A percentile compares a stretch with the other conserved stretches of the same genome.
Evolutionary conservation across 2,329 filamentous ascomycete genomes (phyloP).

Genomic region (Colletotrichum musicola): DNA sequence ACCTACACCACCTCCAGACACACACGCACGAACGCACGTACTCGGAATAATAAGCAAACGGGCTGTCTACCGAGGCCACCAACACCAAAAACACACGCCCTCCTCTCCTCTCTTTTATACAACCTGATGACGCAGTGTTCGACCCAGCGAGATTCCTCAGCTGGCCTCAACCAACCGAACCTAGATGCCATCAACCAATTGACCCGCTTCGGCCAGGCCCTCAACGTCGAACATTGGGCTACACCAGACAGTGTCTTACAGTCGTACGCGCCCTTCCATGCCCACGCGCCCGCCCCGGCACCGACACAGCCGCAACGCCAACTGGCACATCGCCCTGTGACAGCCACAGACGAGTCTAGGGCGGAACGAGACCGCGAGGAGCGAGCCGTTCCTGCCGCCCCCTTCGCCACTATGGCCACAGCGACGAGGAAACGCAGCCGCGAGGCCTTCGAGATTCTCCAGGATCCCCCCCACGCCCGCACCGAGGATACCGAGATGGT

Average conservation of each 20-base stretch:
- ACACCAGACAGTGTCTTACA: conserved; percentile 33
- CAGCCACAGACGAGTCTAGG: conserved; percentile 19
- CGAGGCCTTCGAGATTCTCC: conserved; percentile 62
- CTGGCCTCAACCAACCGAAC: conserved; percentile 35
- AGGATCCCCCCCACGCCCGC: conserved; percentile 55
- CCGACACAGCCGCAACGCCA: conserved; percentile 4
- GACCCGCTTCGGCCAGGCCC: conserved; percentile 34
- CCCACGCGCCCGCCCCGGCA: conserved; percentile 18
- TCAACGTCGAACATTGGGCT: conserved; percentile 37
- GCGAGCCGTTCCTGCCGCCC: background rate
- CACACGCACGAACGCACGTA: background rate
- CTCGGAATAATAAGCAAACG: background rate
- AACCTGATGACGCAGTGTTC: conserved; percentile 38
- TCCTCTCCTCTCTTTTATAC: background rate
- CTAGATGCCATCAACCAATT: conserved; percentile 37
- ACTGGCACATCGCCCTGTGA: conserved; percentile 36
- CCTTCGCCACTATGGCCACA: conserved; percentile 28
- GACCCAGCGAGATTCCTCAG: conserved; percentile 38
- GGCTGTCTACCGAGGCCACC: too few species aligned
- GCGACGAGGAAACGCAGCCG: conserved; percentile 44
- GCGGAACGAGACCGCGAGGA: background rate
- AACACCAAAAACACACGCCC: too few species aligned
- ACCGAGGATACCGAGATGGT: conserved; percentile 66
- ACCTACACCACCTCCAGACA: too few species aligned
- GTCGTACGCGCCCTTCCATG: conserved; percentile 34